Percentiles rank a stretch among this genome's conserved stretches.
Conservation (phyloP, 768 basidiomycete species). For the Lactarius quietus region DNA sequence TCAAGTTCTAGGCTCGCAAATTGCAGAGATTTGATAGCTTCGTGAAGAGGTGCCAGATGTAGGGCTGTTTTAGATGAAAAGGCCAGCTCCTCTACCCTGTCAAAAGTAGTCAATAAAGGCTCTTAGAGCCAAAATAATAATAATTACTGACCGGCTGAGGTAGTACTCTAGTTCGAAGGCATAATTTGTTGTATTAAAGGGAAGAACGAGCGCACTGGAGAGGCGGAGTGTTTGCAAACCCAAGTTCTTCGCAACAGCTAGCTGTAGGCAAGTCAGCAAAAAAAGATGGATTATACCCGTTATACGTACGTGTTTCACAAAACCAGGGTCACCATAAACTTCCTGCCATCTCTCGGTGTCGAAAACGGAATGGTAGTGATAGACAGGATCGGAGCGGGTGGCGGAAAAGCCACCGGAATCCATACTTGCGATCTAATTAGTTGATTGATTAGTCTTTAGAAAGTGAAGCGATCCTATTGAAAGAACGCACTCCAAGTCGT, state of each 20-base stretch:
- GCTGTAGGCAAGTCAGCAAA: slow-evolving; percentile 31
- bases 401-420: slow-evolving; percentile 37
- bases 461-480: slow-evolving; percentile 15
- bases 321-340: slow-evolving; percentile 60
- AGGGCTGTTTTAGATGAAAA: not conserved
- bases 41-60: slow-evolving; percentile 24
- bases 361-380: slow-evolving; percentile 61
- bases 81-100: slow-evolving; percentile 46
- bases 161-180: slow-evolving; percentile 51
- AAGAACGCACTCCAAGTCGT: slow-evolving; percentile 55
- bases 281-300: not conserved
- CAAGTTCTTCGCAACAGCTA: slow-evolving; percentile 56
- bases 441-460: slow-evolving; percentile 32
- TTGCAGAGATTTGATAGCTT: slow-evolving; percentile 22
- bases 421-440: slow-evolving; percentile 36
- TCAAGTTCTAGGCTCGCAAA: slow-evolving; percentile 25
- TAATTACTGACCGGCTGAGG: slow-evolving; percentile 46
- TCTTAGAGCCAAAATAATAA: slow-evolving; percentile 9
- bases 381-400: slow-evolving; percentile 45
- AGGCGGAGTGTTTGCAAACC: slow-evolving; percentile 55
- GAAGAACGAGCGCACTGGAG: slow-evolving; percentile 51
- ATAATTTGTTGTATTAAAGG: slow-evolving; percentile 69
- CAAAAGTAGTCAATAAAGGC: not conserved
- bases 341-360: slow-evolving; percentile 60
- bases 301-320: slow-evolving; percentile 49